Percentiles rank a stretch among this genome's conserved stretches.
Evolutionary conservation across 345 rosid genomes (phyloP).

Genomic region (Hirschfeldia incana): DNA sequence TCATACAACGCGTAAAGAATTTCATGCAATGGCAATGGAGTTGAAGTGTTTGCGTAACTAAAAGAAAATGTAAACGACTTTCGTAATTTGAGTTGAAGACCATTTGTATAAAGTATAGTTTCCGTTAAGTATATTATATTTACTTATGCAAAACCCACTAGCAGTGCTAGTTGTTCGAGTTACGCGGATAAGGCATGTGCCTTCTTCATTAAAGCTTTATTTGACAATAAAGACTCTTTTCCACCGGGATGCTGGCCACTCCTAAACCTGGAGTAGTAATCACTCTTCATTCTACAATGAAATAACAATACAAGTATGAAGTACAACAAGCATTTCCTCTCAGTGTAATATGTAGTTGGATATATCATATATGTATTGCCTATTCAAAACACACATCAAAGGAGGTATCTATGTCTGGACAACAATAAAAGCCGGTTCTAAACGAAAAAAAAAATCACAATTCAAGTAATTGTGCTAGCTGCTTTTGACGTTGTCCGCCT

Average conservation of each 20-base stretch:
- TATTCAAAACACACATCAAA: neutral
- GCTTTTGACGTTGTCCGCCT: neutral
- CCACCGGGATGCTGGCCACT: neutral
- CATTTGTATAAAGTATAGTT: neutral
- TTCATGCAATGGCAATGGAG: conserved; percentile 11
- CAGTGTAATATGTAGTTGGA: neutral
- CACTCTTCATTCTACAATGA: conserved; percentile 8
- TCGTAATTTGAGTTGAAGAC: neutral
- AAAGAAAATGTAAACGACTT: conserved; percentile 8
- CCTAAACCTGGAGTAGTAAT: neutral
- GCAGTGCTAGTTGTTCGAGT: conserved; percentile 26
- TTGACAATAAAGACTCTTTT: neutral
- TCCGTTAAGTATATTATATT: neutral
- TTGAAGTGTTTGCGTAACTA: conserved; percentile 33
- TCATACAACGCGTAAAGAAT: conserved; percentile 32
- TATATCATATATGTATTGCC: neutral
- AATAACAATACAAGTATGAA: neutral
- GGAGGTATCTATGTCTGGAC: neutral
- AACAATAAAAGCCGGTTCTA: neutral
- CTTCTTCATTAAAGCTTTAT: neutral
- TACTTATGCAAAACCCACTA: conserved; percentile 28
- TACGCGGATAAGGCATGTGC: conserved; percentile 34
- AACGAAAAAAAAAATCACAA: no score
- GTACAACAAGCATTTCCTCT: neutral
- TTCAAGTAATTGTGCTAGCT: neutral